Evolutionary conservation across 495 filamentous ascomycete genomes (phyloP).

Genomic region (Aspergillus funiculosus): DNA sequence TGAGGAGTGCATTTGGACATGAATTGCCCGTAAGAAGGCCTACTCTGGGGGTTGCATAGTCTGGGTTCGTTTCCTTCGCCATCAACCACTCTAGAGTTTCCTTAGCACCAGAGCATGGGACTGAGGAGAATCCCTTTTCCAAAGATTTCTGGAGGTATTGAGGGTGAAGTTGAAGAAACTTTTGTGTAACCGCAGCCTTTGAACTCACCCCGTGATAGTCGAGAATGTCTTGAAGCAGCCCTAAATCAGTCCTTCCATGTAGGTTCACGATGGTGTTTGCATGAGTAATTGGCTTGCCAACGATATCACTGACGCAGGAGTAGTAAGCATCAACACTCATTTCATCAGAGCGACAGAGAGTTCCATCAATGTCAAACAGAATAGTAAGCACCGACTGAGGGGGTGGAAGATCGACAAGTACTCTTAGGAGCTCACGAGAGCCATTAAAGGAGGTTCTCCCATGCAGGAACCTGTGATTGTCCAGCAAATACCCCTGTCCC

Average conservation of each 20-base stretch:
- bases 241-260: constrained; percentile 12
- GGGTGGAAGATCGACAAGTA: constrained; percentile 8
- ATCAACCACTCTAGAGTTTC: constrained; percentile 12
- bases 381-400: constrained; percentile 7
- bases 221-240: constrained; percentile 11
- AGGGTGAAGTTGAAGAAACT: constrained; percentile 9
- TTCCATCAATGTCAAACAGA: constrained; percentile 14
- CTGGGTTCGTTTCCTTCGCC: background rate
- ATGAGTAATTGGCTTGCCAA: constrained; percentile 12
- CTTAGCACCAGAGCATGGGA: constrained; percentile 6
- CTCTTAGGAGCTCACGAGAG: constrained; percentile 8
- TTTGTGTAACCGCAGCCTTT: constrained; percentile 4
- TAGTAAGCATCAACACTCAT: constrained; percentile 16
- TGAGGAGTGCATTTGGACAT: constrained; percentile 11
- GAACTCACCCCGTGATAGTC: constrained; percentile 5
- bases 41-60: constrained; percentile 5
- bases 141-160: constrained; percentile 11
- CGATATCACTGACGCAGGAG: constrained; percentile 12
- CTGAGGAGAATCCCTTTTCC: constrained; percentile 4
- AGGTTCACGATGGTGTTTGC: constrained; percentile 13
- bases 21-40: constrained; percentile 16
- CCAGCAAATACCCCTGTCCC: constrained; percentile 13
- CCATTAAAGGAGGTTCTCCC: constrained; percentile 13
- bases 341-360: constrained; percentile 17
- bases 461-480: constrained; percentile 13